These are phyloP conservation scores for Dendrostoma leiphaemia DNA, from an alignment of 2,329 filamentous ascomycete species.

Conservation along the genomic window DNA sequence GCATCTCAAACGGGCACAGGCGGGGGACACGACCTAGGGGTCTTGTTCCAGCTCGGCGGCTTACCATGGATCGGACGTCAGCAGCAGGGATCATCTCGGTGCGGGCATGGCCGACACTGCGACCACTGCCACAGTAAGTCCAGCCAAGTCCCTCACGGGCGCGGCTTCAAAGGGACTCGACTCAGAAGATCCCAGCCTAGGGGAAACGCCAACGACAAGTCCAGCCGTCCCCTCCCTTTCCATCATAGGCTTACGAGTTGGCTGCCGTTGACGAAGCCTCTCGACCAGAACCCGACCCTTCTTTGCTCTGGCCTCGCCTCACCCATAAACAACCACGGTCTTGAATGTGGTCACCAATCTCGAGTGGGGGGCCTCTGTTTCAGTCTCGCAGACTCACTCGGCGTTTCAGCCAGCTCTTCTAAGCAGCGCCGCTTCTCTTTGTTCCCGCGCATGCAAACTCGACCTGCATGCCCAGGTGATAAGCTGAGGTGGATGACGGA, in stretches of 20 bases:
- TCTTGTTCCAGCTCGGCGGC: neutral
- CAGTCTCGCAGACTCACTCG: neutral
- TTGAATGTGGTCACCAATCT: neutral
- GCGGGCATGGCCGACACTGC: neutral
- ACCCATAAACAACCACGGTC: neutral
- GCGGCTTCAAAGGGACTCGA: neutral
- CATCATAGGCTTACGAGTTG: neutral
- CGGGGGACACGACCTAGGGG: neutral
- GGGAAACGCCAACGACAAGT: neutral
- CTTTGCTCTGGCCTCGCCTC: too few species aligned
- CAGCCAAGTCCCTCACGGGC: neutral
- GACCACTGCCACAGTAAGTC: too few species aligned
- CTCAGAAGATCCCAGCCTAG: too few species aligned
- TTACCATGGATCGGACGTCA: neutral
- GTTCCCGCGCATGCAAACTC: neutral
- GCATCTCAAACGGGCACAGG: neutral
- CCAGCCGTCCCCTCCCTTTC: neutral
- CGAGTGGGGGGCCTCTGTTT: neutral
- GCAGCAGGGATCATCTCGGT: neutral
- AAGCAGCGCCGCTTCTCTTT: neutral
- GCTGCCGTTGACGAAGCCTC: too few species aligned
- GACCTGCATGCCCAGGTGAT: neutral
- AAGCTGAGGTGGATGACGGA: neutral
- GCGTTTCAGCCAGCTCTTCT: neutral
- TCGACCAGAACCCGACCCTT: too few species aligned